Percentiles rank a stretch among this genome's conserved stretches.
Conservation (phyloP, 257 asterid species). For the Anisodus tanguticus region DNA sequence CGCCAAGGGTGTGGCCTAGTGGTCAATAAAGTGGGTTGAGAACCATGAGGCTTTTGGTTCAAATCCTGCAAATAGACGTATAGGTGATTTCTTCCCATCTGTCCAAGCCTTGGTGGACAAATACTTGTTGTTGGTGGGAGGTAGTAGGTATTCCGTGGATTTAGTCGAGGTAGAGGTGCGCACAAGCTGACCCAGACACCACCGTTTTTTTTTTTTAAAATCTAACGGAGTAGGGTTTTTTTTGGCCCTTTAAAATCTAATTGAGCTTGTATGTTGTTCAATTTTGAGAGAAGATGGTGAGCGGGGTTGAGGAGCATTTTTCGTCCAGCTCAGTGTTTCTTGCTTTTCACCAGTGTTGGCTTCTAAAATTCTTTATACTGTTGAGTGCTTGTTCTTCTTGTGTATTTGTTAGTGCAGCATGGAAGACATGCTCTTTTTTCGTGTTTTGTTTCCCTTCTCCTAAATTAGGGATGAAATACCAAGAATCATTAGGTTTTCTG, state of each 20-base stretch:
- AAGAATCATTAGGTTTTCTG: neutral
- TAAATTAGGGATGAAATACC: neutral
- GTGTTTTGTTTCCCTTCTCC: conserved; percentile 8
- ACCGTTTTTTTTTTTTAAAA: no score
- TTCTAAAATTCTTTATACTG: neutral
- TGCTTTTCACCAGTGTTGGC: neutral
- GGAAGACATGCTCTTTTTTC: neutral
- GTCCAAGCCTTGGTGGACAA: no score
- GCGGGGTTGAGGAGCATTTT: conserved; percentile 3
- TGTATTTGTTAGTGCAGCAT: neutral
- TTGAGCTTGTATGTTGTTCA: conserved; percentile 20
- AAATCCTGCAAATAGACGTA: no score
- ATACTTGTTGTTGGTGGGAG: no score
- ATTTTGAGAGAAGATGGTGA: conserved; percentile 19
- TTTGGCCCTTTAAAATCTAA: neutral
- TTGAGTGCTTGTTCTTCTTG: conserved; percentile 13
- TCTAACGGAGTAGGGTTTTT: neutral
- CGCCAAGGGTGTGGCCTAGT: no score
- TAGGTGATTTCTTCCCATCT: no score
- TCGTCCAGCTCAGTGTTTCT: neutral
- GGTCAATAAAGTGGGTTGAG: no score
- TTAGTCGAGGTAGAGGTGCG: no score
- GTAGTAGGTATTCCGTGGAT: no score
- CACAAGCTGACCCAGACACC: no score
- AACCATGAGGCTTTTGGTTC: no score